phyloP scores from a whole-genome alignment of 2,329 filamentous ascomycete species.

The Monosporascus sp. region DNA sequence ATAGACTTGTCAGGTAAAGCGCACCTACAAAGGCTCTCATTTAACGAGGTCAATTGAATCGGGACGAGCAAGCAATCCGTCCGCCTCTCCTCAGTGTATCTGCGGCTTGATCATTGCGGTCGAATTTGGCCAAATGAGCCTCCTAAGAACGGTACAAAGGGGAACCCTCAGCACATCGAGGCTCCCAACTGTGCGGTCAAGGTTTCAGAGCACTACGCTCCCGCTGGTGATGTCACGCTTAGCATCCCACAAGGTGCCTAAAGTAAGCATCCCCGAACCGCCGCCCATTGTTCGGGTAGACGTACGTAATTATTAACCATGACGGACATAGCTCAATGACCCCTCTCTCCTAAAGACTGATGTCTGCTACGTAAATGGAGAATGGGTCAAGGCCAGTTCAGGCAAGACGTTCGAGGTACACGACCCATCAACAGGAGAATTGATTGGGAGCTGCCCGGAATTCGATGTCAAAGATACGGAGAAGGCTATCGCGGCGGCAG shows the following conservation, averaged over 20 bases:
- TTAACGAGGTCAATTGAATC: background rate
- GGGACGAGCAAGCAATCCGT: background rate
- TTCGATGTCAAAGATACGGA: constrained; percentile 74
- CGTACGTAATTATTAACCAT: background rate
- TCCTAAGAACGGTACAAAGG: constrained; percentile 21
- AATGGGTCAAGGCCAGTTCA: constrained; percentile 82
- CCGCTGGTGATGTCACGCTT: constrained; percentile 22
- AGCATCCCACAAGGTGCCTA: constrained; percentile 22
- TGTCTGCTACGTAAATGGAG: constrained; percentile 80
- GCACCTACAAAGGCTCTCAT: too few species aligned
- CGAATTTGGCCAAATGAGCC: constrained; percentile 18
- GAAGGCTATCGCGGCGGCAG: constrained; percentile 77
- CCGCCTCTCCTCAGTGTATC: background rate
- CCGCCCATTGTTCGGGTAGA: background rate
- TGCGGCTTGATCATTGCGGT: background rate
- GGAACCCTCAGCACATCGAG: constrained; percentile 15
- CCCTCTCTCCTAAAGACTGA: constrained; percentile 79
- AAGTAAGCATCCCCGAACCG: constrained; percentile 4
- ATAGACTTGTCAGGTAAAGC: too few species aligned
- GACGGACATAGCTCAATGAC: constrained; percentile 59
- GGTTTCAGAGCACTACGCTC: constrained; percentile 24
- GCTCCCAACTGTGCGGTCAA: constrained; percentile 17
- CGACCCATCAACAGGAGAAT: constrained; percentile 75
- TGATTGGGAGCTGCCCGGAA: constrained; percentile 81
- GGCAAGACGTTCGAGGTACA: constrained; percentile 88